phyloP scores from a whole-genome alignment of 805 yeast genomes.

The Saccharomyces kudriavzevii region DNA sequence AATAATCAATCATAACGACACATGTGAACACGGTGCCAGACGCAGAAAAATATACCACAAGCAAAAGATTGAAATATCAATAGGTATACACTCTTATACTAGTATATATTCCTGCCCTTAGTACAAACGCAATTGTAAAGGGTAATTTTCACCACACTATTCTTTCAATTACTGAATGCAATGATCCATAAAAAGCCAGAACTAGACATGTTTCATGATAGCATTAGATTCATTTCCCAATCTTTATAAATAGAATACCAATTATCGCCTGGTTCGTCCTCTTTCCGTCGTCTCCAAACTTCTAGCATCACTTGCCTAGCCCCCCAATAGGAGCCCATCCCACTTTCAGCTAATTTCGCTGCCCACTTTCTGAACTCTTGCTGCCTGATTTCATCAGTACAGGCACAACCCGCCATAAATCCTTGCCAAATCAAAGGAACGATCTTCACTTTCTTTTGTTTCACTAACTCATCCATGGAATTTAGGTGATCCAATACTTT shows the following conservation, averaged over 20 bases:
- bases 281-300: constrained; percentile 70
- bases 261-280: constrained; percentile 48
- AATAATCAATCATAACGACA: too few relatives aligned
- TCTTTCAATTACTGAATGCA: background rate
- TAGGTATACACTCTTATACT: too few relatives aligned
- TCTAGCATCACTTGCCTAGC: constrained; percentile 79
- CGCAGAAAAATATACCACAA: too few relatives aligned
- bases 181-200: background rate
- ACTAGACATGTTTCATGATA: constrained; percentile 27
- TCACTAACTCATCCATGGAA: constrained; percentile 50
- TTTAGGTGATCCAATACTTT: constrained; percentile 57
- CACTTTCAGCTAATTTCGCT: constrained; percentile 39
- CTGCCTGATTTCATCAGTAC: constrained; percentile 50
- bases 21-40: too few relatives aligned
- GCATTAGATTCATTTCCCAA: constrained; percentile 81
- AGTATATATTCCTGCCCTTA: too few relatives aligned
- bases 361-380: constrained; percentile 64
- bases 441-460: constrained; percentile 42
- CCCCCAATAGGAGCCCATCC: constrained; percentile 78
- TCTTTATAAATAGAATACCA: constrained; percentile 77
- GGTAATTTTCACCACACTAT: background rate
- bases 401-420: constrained; percentile 79
- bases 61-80: too few relatives aligned
- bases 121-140: background rate
- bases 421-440: constrained; percentile 86